Base-by-base conservation (phyloP, 2,329 filamentous ascomycete species). In the Trichoderma endophyticum region DNA sequence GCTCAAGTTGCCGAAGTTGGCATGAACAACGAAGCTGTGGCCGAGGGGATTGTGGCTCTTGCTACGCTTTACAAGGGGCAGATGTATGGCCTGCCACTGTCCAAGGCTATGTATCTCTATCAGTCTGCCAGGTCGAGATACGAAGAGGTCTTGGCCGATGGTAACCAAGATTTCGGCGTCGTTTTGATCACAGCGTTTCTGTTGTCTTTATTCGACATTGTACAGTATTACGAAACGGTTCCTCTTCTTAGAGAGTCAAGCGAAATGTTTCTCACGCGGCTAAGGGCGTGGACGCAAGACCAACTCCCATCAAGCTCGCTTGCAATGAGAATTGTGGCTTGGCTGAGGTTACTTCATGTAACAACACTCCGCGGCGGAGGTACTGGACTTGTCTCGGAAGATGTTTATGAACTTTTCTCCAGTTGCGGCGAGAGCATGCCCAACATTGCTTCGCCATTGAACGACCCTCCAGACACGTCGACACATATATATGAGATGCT, bases 301-400 rank as follows among this genome's bases (percentile, higher is more conserved):
- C n/a, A 28, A 30, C 26, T 30, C 18, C 30, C 64, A 9, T 60
- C 66, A 18, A 56, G 39, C 6, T 15, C 57, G 14, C 61, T 76
- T 15, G 60, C 56, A 0, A 28, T 68, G 39, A 39, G 73, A 57
- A 56, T 76, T 15, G 26, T 70, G 14, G 43, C 66, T 4, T 77
- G 76, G 76, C 34, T 77, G 21, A 73, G 67, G 26, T 54, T 77
- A 21, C 65, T 77, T 7, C 68, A 76, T 21, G 43, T 62, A 8
- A 72, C 66, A 6, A 73, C 75, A 24, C 59, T 72, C 28, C 74
- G 75, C 1, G 73, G 73, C 18, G 76, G 76, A 62, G 71, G 74
- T 9, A 36, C 54, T 26, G 74, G 75, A 0, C 36, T 76, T 5
- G 36, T 77, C 3, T 71, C 75, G 6, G 73, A 75, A 12, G 39